A percentile compares a stretch with the other conserved stretches of the same genome.
Evolutionary conservation across 1,284 basidiomycete genomes (phyloP).

Genomic region (Grifola frondosa): DNA sequence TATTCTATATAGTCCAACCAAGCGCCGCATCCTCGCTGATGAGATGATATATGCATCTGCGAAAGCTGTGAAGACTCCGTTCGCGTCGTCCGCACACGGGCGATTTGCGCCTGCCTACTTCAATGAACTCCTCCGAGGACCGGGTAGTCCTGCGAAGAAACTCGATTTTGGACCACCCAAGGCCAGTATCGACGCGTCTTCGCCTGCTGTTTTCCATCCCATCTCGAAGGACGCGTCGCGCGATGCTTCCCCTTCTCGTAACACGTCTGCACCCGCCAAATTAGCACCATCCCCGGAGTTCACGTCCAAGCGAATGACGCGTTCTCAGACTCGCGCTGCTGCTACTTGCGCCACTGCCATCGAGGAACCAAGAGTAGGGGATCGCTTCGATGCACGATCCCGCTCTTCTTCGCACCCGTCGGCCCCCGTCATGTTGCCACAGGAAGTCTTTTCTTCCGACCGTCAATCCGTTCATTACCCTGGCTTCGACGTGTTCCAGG

Average conservation of each 20-base stretch:
- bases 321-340: conserved; percentile 3
- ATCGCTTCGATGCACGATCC: neutral
- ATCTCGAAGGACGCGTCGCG: neutral
- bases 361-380: no score
- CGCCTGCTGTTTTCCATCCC: neutral
- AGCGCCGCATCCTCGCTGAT: conserved; percentile 63
- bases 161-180: conserved; percentile 46
- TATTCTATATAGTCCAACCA: conserved; percentile 57
- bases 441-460: conserved; percentile 46
- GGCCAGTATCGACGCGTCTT: neutral
- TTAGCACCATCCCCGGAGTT: conserved; percentile 3
- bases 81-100: conserved; percentile 24
- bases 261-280: conserved; percentile 9
- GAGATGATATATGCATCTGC: conserved; percentile 49
- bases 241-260: conserved; percentile 8
- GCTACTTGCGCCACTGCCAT: neutral
- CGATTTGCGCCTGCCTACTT: conserved; percentile 27
- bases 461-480: conserved; percentile 69
- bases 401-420: conserved; percentile 16
- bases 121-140: conserved; percentile 34
- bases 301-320: conserved; percentile 13
- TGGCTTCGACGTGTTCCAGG: conserved; percentile 64
- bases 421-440: conserved; percentile 36
- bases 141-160: conserved; percentile 43
- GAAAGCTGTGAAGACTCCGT: conserved; percentile 39